Conservation (phyloP, 768 basidiomycete genomes). For the Paxillus ammoniavirescens region DNA sequence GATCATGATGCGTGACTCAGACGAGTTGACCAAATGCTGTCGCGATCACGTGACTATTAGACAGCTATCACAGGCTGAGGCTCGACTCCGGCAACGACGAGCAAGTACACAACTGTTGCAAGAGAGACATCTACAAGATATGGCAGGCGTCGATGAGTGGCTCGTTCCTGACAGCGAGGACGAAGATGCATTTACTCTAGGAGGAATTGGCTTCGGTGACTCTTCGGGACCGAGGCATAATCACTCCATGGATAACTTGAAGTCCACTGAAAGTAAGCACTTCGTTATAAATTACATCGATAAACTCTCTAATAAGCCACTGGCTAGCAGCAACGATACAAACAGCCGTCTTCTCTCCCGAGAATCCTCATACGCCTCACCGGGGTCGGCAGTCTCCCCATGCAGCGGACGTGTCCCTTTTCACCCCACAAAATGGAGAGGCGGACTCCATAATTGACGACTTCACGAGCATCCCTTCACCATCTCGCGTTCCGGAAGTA, state of each 20-base stretch:
- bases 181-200: constrained; percentile 19
- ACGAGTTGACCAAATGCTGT: not conserved
- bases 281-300: not conserved
- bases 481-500: not conserved
- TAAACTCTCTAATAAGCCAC: not conserved
- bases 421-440: constrained; percentile 21
- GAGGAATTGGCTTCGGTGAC: not conserved
- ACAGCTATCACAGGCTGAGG: no score
- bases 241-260: not conserved
- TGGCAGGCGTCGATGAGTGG: constrained; percentile 33
- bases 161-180: constrained; percentile 52
- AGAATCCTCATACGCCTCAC: constrained; percentile 14
- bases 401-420: constrained; percentile 19
- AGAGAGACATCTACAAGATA: not conserved
- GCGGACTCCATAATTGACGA: constrained; percentile 9
- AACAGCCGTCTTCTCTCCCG: constrained; percentile 15
- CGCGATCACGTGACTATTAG: constrained; percentile 28
- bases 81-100: constrained; percentile 3
- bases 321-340: constrained; percentile 18
- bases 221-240: not conserved
- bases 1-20: no score
- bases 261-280: constrained; percentile 9
- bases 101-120: not conserved
- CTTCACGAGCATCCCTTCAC: constrained; percentile 13
- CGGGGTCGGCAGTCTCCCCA: constrained; percentile 5